Evolutionary conservation across 2,329 filamentous ascomycete genomes (phyloP), one percentile per base, ranked within the genome.

Genomic region (Colletotrichum sublineola): DNA sequence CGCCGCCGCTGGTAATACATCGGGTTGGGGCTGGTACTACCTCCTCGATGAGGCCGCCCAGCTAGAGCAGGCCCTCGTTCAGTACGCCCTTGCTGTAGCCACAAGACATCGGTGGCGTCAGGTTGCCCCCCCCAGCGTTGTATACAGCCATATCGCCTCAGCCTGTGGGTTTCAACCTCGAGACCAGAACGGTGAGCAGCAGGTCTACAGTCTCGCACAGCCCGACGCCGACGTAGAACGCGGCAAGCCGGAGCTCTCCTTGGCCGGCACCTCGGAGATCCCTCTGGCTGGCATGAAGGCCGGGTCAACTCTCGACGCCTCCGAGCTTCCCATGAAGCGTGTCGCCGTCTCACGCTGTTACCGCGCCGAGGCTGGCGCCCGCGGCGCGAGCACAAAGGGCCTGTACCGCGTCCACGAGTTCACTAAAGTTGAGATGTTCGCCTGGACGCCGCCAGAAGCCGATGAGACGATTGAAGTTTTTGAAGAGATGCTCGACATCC

Each of bases 21-120:
- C 92, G 4, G 96, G 96, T 48, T 99, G 96, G 96, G 96, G 96
- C 1, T 99, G 95, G 94, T 99, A 99, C 84, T 98, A 95, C 82
- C 90, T 99, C 14, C 86, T 94, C n/a, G 94, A 96, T 79, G 95
- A 97, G 78, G 96, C 91, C 11, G 95, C 95, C 0, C 90, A 96
- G 80, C 88, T 99, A n/a, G 96, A 99, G 83, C 96, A 98, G 80
- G 96, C 96, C 0, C 88, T 99, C 3, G 85, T 98, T 15, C 92
- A 96, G 80, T 98, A 97, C 81, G 92, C 96, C 0, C 87, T 98
- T 3, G 86, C 88, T 12, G 89, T 93, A 1, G 93, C 94, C 11
- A 90, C 91, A 68, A 88, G 87, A 61, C 87, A 90, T 75, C 94
- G 94, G 63, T 99, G 95, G 94, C 90, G 86, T 50, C 88, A 92